Base-by-base conservation (phyloP, 805 yeast genomes). In the Starmerella sp. region DNA sequence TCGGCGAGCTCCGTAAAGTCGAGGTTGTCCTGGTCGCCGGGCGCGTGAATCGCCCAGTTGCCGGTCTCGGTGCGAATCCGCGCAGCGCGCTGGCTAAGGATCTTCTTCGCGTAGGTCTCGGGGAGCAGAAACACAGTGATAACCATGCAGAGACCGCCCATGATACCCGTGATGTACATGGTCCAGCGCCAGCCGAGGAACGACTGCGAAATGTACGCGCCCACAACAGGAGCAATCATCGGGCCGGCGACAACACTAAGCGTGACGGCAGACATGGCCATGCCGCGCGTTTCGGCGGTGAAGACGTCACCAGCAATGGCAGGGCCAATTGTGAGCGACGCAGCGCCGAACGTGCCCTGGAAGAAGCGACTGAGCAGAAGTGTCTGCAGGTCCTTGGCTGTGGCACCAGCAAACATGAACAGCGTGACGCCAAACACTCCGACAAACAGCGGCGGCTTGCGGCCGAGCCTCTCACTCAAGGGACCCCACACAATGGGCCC, bases 401-500 rank as follows among this genome's bases (percentile, higher is more conserved):
- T 75, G 0, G 93, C 96, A 36, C 77, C 79, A 3, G 85, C 95
- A 65, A 84, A 84, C 47, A 76, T 75, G 69, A 87, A 86, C 47
- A 77, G 63, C 22, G 77, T 71, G 65, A 78, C 77, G 1, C 83
- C 78, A 43, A 86, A 71, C 4, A 76, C 68, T 5, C 89, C 78
- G 3, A 80, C 58, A 2, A 84, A 60, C 53, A 85, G 63, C 14
- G 86, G 81, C 15, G 76, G 68, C 66, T 78, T 78, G 68, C 95
- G 78, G 32, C 95, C 93, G 61, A 75, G 82, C 38, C 83, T 64
- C 67, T 85, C 95, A n/a, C 91, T 83, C 38, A 85, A 67, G 5
- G 95, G 96, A 30, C 93, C 96, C 88, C 93, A 90, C 38, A 87
- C 64, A 51, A 90, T 74, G 4, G 97, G 97, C 17, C 97, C 96